Evolutionary conservation across 805 yeast genomes (phyloP).

Genomic region (Metschnikowia arizonensis): DNA sequence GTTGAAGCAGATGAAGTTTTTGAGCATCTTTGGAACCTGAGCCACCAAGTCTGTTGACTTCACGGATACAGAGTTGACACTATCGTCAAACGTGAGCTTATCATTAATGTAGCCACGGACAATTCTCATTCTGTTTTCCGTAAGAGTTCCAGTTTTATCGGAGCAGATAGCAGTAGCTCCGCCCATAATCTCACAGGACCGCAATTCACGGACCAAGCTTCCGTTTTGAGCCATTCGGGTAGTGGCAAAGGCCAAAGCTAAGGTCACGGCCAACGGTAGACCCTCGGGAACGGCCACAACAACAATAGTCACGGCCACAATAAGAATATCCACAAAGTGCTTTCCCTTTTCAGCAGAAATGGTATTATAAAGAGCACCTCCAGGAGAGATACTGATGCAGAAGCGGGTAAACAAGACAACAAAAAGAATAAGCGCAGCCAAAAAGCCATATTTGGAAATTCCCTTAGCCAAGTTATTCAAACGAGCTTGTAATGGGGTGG

Average conservation of each 20-base stretch:
- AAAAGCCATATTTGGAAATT: constrained; percentile 88
- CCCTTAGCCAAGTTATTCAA: constrained; percentile 82
- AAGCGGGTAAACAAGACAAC: constrained; percentile 75
- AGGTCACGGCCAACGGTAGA: constrained; percentile 92
- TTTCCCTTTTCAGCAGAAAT: constrained; percentile 76
- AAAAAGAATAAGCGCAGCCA: constrained; percentile 80
- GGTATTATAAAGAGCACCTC: constrained; percentile 41
- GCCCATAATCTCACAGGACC: constrained; percentile 98
- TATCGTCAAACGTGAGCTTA: constrained; percentile 42
- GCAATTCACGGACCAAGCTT: constrained; percentile 87
- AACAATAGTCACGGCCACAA: constrained; percentile 85
- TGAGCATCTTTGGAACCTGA: constrained; percentile 21
- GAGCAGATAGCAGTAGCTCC: constrained; percentile 96
- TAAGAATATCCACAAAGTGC: constrained; percentile 75
- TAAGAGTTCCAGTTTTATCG: constrained; percentile 93
- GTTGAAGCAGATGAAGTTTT: constrained; percentile 43
- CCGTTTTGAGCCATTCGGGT: constrained; percentile 97
- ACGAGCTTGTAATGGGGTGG: constrained; percentile 85
- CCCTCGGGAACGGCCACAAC: constrained; percentile 99
- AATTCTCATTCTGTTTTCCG: constrained; percentile 90
- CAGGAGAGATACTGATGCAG: constrained; percentile 54
- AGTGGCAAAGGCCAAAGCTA: constrained; percentile 96
- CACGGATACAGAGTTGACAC: constrained; percentile 25
- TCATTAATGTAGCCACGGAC: constrained; percentile 54
- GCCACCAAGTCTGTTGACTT: constrained; percentile 23